Evolutionary conservation across 495 filamentous ascomycete genomes (phyloP), one percentile per base, ranked within the genome.

Genomic region (Cetradonia linearis): DNA sequence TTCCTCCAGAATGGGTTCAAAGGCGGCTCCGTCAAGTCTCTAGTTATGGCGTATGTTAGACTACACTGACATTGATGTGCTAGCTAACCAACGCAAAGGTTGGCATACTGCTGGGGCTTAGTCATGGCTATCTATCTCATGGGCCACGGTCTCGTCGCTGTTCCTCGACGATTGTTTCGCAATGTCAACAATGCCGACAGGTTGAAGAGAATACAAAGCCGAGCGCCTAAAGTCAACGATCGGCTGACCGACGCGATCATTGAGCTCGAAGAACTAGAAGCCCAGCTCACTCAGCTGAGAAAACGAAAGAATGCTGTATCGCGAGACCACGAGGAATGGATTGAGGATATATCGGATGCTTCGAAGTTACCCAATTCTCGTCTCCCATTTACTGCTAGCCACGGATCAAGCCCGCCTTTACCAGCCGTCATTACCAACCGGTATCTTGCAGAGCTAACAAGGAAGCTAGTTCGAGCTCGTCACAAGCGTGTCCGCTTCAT

Each of bases 91-190:
- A 44, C 27, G 1, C 25, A 23, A 42, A 68, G 66, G 23, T 75
- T 96, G 57, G 91, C 90, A 36, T 96, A 98, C 72, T 86, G 88
- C 64, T 97, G 91, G 86, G 89, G 90, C 62, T 77, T 98, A 65
- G 74, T 89, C 3, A 76, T 96, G 59, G 93, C 90, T 18, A 96
- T 97, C 59, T 95, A 92, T 67, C 78, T 98, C 25, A 96, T 98
- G 93, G 93, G 93, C 8, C 91, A 98, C 66, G 93, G 93, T 11
- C 76, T 97, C 40, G 93, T 98, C 46, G 86, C 93, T 14, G 86
- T 97, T 50, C 93, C 93, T 7, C 80, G 92, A 65, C 79, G 80
- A 20, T 71, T 98, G 1, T 85, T 91, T 68, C 81, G 83, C 49
- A 87, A 86, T 66, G 83, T 89, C 16, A 86, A 84, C 65, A 78